Evolutionary conservation across 2,329 filamentous ascomycete genomes (phyloP), one percentile per base, ranked within the genome.

Genomic region (Neonectria punicea): DNA sequence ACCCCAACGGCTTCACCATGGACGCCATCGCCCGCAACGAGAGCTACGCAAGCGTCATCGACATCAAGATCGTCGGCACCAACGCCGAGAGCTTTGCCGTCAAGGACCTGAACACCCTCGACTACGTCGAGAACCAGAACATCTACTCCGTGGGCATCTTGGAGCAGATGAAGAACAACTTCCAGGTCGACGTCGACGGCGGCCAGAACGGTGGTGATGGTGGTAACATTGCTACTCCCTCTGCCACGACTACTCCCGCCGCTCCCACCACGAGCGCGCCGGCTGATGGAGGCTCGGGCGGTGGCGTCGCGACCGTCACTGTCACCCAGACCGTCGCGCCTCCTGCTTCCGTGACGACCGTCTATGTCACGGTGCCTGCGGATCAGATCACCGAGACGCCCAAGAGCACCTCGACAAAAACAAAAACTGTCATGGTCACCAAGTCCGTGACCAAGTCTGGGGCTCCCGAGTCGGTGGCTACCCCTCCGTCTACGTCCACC

Each of bases 91-190:
- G 69, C 5, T 68, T 75, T 41, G 66, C 63, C 2, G 69, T 67
- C 61, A 73, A 74, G 61, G 61, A 72, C 41, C 68, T 66, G n/a
- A 53, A 66, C 50, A 46, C 63, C 47, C 53, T 75, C 58, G 67
- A 67, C 53, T 85, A 79, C 64, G 70, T 76, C 53, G 63, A 75
- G 2, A 72, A 79, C 47, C 79, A 81, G 62, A 77, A 83, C 71
- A 76, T 82, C 58, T 81, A 81, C 73, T 75, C 73, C 59, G 80
- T 79, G 28, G 85, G 81, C 49, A 81, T 86, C 66, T 72, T 80
- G 63, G 72, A 72, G 4, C 84, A 87, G 77, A 81, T 86, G 74
- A 65, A 68, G 36, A 80, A 77, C 66, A 79, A 80, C 71, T 87
- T 82, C 69, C 76, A 82, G 56, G 83, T 87, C 59, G 69, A 77